Evolutionary conservation across 2,329 filamentous ascomycete genomes (phyloP).

Genomic region (Waltergamsia citrina): DNA sequence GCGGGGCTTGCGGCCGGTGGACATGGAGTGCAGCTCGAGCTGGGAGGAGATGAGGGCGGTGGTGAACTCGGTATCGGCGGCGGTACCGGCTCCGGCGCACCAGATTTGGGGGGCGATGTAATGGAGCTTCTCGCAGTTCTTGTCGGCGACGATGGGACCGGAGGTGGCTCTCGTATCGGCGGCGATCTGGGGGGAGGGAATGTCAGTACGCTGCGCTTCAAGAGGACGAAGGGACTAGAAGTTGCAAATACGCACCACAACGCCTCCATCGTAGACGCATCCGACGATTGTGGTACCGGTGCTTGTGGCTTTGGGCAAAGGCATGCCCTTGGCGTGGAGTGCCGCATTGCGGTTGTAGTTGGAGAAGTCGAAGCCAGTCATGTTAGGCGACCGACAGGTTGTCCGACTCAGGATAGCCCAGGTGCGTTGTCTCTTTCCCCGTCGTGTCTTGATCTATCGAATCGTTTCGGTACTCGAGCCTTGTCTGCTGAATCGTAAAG

Average conservation of each 20-base stretch:
- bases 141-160: constrained; percentile 97
- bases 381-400: constrained; percentile 35
- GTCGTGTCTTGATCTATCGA: not conserved
- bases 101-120: constrained; percentile 98
- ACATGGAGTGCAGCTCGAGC: constrained; percentile 93
- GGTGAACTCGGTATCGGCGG: constrained; percentile 98
- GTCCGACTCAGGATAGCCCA: no score
- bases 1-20: constrained; percentile 89
- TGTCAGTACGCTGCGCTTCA: not conserved
- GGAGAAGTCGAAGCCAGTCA: constrained; percentile 98
- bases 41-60: constrained; percentile 97
- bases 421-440: not conserved
- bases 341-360: constrained; percentile 99
- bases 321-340: constrained; percentile 86
- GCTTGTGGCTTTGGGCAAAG: constrained; percentile 93
- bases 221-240: not conserved
- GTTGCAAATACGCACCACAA: constrained; percentile 62
- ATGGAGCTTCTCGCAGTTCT: constrained; percentile 99
- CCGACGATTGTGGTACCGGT: constrained; percentile 98
- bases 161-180: constrained; percentile 97
- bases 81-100: constrained; percentile 96
- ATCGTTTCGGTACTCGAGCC: no score
- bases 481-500: no score
- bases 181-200: constrained; percentile 58
- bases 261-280: constrained; percentile 91